Conservation (phyloP, 2,329 filamentous ascomycete genomes). For the Apiospora kogelbergensis region DNA sequence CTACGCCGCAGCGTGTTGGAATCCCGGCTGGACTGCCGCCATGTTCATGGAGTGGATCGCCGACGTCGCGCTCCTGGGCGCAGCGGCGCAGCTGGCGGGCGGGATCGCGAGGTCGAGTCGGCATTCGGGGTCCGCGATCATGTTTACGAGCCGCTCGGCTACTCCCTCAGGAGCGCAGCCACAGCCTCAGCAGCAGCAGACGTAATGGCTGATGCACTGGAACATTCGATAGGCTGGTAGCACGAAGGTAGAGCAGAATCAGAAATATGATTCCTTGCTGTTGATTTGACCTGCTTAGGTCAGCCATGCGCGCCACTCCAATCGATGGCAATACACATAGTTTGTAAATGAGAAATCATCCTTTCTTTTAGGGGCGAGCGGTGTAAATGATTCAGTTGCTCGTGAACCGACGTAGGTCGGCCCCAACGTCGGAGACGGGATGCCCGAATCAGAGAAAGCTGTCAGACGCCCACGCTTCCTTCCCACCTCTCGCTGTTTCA, state of each 20-base stretch:
- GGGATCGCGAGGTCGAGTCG: not conserved
- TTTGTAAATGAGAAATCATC: no score
- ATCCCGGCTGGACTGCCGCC: constrained; percentile 7
- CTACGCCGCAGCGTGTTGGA: constrained; percentile 12
- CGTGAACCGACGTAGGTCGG: no score
- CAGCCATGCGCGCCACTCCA: no score
- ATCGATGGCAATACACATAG: no score
- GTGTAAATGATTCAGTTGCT: not conserved
- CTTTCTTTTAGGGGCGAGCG: no score
- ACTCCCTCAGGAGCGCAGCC: not conserved
- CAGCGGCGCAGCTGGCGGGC: constrained; percentile 11
- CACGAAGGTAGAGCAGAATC: no score
- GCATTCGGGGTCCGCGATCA: not conserved
- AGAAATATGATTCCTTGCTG: no score
- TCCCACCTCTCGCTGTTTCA: not conserved
- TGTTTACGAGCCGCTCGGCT: not conserved
- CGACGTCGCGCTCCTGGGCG: constrained; percentile 8
- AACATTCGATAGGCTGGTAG: not conserved
- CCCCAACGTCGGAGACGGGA: no score
- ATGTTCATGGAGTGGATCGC: constrained; percentile 11
- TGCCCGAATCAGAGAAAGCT: no score
- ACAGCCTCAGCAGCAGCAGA: not conserved
- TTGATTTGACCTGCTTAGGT: no score
- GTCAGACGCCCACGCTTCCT: no score
- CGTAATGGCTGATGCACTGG: no score